phyloP scores from a whole-genome alignment of 257 asterid genomes.

The Cynanchum wilfordii region DNA sequence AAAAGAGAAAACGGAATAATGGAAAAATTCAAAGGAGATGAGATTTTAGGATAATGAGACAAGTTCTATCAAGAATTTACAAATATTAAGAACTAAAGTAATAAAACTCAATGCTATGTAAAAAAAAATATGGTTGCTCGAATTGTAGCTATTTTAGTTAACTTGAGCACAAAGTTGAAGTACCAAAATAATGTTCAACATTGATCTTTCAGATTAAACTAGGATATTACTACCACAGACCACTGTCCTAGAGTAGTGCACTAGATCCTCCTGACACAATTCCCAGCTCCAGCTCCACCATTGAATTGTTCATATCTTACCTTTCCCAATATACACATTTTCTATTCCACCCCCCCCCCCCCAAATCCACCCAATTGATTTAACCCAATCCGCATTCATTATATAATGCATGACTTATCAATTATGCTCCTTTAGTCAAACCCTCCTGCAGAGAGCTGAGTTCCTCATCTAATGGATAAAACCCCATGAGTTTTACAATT shows the following conservation, averaged over 20 bases:
- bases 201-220: neutral
- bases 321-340: neutral
- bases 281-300: neutral
- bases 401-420: neutral
- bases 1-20: neutral
- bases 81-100: neutral
- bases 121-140: too few relatives aligned
- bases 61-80: neutral
- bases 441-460: too few relatives aligned
- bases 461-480: too few relatives aligned
- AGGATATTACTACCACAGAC: neutral
- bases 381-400: neutral
- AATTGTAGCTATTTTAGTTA: neutral
- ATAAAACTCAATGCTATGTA: neutral
- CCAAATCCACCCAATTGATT: too few relatives aligned
- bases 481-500: neutral
- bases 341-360: neutral
- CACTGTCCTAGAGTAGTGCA: neutral
- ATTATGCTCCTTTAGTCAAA: neutral
- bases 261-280: neutral
- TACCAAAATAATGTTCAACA: neutral
- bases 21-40: neutral
- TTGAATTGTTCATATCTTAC: neutral
- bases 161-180: neutral
- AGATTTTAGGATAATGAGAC: neutral